phyloP scores from a whole-genome alignment of 768 basidiomycete genomes.

The Boletus speciosus region DNA sequence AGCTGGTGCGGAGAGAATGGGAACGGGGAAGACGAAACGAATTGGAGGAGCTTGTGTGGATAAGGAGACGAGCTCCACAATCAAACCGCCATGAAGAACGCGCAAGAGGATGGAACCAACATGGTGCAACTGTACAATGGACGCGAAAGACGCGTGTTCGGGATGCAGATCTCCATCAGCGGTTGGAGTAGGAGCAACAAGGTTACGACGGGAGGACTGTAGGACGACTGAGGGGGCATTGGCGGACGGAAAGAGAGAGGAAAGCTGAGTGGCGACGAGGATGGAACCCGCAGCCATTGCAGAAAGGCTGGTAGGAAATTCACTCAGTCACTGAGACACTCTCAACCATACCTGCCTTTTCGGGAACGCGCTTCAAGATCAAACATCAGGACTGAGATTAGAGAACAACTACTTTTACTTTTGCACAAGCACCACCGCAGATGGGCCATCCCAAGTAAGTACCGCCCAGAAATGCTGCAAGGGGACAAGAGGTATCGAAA shows the following conservation, averaged over 20 bases:
- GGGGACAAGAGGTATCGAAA: not conserved
- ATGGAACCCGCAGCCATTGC: slow-evolving; percentile 30
- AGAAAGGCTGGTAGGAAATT: not conserved
- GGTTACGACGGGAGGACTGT: slow-evolving; percentile 55
- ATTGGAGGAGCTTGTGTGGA: slow-evolving; percentile 62
- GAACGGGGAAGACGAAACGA: slow-evolving; percentile 74
- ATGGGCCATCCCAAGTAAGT: not conserved
- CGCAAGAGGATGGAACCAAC: slow-evolving; percentile 71
- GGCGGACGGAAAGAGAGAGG: slow-evolving; percentile 54
- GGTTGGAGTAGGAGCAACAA: slow-evolving; percentile 44
- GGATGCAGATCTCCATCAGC: slow-evolving; percentile 43
- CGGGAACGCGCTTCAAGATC: slow-evolving; percentile 3
- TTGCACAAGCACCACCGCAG: not conserved
- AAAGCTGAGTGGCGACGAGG: slow-evolving; percentile 59
- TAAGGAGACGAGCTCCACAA: slow-evolving; percentile 75
- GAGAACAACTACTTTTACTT: no score
- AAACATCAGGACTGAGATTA: no score
- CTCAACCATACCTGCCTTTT: slow-evolving; percentile 24
- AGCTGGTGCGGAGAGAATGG: slow-evolving; percentile 61
- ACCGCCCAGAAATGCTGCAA: not conserved
- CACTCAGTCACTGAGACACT: not conserved
- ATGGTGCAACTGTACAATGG: slow-evolving; percentile 49
- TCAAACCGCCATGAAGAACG: slow-evolving; percentile 67
- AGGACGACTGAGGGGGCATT: slow-evolving; percentile 51
- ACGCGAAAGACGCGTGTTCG: slow-evolving; percentile 72